Conservation (phyloP, 75 land plant genomes). For the Pinus albicaulis region DNA sequence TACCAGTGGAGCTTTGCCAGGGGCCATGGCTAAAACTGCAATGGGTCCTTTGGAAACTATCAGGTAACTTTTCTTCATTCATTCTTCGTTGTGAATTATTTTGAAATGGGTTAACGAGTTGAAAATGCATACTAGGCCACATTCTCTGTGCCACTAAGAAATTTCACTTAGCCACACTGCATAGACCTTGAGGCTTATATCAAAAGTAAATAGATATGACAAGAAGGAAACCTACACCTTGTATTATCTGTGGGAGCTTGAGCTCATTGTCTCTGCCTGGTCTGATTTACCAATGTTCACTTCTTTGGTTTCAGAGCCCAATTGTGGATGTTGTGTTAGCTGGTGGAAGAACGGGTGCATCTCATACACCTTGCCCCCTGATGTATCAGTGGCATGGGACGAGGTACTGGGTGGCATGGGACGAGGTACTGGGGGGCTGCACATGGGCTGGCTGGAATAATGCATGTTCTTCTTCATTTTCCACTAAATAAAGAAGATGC, state of each 20-base stretch:
- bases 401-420: too few species aligned
- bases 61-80: conserved; percentile 15
- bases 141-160: neutral
- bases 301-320: conserved; percentile 29
- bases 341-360: conserved; percentile 66
- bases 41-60: conserved; percentile 36
- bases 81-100: neutral
- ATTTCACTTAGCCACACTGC: neutral
- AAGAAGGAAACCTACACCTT: too few species aligned
- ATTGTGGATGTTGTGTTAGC: conserved; percentile 71
- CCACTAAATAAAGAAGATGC: conserved; percentile 38
- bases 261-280: too few species aligned
- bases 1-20: too few species aligned
- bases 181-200: neutral
- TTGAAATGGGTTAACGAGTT: neutral
- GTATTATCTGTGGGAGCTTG: too few species aligned
- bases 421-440: conserved; percentile 94
- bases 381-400: conserved; percentile 86
- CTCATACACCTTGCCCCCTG: conserved; percentile 52
- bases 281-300: too few species aligned
- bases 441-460: conserved; percentile 84
- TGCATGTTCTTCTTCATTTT: conserved; percentile 73
- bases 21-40: too few species aligned
- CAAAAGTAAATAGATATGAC: neutral
- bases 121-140: neutral